Conservation (phyloP, 2,329 filamentous ascomycete genomes). For the Epicoccum sorghinum region DNA sequence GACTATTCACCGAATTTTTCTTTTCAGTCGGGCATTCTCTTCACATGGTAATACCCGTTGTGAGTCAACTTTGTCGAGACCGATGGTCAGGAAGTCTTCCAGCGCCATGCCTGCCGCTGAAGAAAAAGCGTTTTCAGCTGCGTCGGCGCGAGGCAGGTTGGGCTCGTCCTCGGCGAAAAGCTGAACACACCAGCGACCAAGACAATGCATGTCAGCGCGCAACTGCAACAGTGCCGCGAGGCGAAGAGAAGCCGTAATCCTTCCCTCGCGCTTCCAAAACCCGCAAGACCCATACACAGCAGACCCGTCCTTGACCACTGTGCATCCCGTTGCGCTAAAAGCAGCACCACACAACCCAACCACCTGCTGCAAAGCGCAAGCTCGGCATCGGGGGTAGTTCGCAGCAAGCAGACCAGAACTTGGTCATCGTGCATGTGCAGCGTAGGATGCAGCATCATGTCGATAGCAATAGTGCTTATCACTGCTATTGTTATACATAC, state of each 20-base stretch:
- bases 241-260: too few relatives aligned
- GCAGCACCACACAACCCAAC: slow-evolving; percentile 1
- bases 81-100: not conserved
- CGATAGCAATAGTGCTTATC: not conserved
- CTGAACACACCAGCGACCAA: not conserved
- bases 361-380: not conserved
- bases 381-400: not conserved
- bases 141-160: too few relatives aligned
- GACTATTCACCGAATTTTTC: slow-evolving; percentile 5
- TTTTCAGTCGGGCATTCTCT: not conserved
- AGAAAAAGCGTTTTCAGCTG: not conserved
- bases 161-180: not conserved
- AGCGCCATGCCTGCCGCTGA: not conserved
- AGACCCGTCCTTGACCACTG: too few relatives aligned
- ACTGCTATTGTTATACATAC: not conserved
- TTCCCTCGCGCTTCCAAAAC: too few relatives aligned
- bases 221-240: not conserved
- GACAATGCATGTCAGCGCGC: slow-evolving; percentile 2
- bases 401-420: not conserved
- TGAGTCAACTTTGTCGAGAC: slow-evolving; percentile 6
- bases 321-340: slow-evolving; percentile 7
- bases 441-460: slow-evolving; percentile 3
- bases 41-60: not conserved
- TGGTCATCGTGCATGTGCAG: slow-evolving; percentile 8
- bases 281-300: too few relatives aligned